A percentile compares a stretch with the other conserved stretches of the same genome.
phyloP scores from a whole-genome alignment of 257 asterid species.

The Nicotiana noctiflora region DNA sequence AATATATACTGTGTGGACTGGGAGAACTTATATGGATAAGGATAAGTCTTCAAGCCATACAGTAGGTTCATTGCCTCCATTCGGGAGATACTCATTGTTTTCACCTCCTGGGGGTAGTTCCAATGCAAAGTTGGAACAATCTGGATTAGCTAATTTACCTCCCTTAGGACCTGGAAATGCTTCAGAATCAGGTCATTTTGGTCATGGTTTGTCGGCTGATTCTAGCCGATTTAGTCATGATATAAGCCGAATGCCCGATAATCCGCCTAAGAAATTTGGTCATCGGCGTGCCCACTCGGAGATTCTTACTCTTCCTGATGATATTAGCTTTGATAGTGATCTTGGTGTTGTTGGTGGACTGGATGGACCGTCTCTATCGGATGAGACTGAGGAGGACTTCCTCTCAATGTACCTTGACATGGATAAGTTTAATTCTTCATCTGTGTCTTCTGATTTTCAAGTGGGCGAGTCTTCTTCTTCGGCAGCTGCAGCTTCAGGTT shows the following conservation, averaged over 20 bases:
- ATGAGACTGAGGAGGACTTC: constrained; percentile 80
- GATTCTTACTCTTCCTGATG: constrained; percentile 90
- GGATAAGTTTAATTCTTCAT: constrained; percentile 75
- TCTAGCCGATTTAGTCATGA: constrained; percentile 69
- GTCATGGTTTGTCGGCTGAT: constrained; percentile 58
- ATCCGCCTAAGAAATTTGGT: constrained; percentile 75
- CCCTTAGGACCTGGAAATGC: constrained; percentile 53
- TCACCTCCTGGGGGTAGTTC: constrained; percentile 47
- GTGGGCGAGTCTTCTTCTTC: constrained; percentile 61
- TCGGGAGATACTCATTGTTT: constrained; percentile 65
- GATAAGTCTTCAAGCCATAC: constrained; percentile 44
- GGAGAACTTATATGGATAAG: constrained; percentile 52
- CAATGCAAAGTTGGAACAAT: constrained; percentile 37
- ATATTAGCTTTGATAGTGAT: constrained; percentile 86
- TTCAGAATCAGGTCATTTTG: constrained; percentile 53
- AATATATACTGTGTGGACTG: background rate
- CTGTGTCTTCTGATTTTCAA: constrained; percentile 62
- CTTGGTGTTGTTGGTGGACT: constrained; percentile 90
- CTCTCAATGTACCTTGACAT: constrained; percentile 76
- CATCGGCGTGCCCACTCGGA: constrained; percentile 95
- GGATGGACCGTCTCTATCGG: constrained; percentile 82
- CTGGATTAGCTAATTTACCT: constrained; percentile 51
- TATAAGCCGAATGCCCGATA: constrained; percentile 84
- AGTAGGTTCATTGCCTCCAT: constrained; percentile 61
- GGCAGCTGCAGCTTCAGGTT: constrained; percentile 35